phyloP scores from a whole-genome alignment of 2,329 filamentous ascomycete genomes.

The Eutypella sp. region DNA sequence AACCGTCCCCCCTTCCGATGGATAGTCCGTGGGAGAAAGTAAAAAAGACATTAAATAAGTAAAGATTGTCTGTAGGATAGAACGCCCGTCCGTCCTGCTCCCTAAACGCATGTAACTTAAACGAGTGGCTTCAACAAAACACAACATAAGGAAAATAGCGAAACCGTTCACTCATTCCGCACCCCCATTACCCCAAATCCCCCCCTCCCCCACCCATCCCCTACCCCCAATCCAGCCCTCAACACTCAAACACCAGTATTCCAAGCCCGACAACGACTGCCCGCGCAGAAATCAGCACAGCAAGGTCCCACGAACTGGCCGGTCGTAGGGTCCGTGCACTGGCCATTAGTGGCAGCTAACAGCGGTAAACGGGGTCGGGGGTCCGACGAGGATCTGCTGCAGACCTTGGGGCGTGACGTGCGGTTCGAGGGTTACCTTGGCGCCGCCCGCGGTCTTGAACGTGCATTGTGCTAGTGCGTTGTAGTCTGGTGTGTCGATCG shows the following conservation, averaged over 20 bases:
- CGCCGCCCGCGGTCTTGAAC: conserved; percentile 36
- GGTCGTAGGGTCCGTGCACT: conserved; percentile 33
- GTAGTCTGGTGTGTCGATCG: conserved; percentile 40
- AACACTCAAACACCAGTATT: conserved; percentile 4
- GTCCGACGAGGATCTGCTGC: conserved; percentile 38
- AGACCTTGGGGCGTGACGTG: conserved; percentile 25
- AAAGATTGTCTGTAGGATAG: too few species aligned
- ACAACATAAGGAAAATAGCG: too few species aligned
- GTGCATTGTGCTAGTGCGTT: conserved; percentile 36
- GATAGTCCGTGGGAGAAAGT: too few species aligned
- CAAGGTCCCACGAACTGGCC: conserved; percentile 34
- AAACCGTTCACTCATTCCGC: too few species aligned
- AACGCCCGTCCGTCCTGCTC: too few species aligned
- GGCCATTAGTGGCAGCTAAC: conserved; percentile 38
- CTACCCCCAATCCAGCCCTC: background rate
- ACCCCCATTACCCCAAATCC: background rate
- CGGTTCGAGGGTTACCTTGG: conserved; percentile 27
- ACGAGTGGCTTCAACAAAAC: too few species aligned
- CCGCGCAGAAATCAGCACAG: conserved; percentile 40
- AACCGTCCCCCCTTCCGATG: too few species aligned
- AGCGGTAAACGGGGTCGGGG: conserved; percentile 38
- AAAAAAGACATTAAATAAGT: too few species aligned
- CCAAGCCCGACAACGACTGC: conserved; percentile 36
- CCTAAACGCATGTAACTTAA: too few species aligned
- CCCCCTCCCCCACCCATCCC: background rate